These are phyloP conservation scores for Penicillium capsulatum DNA, from an alignment of 2,329 filamentous ascomycete genomes.

Conservation along the genomic window DNA sequence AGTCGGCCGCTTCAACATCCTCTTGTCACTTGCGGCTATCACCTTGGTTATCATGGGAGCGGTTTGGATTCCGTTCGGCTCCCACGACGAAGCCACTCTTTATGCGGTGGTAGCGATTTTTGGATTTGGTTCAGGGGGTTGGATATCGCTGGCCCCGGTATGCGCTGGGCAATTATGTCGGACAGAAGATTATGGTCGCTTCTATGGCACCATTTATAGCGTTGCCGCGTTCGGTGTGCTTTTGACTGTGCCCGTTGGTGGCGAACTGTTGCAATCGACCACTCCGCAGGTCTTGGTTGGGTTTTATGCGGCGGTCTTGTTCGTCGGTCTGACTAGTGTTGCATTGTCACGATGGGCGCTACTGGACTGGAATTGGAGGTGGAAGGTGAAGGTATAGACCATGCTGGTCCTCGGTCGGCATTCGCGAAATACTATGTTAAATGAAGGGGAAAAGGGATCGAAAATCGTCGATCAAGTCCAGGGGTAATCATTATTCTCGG, in stretches of 20 bases:
- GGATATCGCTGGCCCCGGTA: slow-evolving; percentile 44
- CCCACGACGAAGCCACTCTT: slow-evolving; percentile 37
- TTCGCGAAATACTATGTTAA: too few relatives aligned
- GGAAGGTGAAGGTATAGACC: slow-evolving; percentile 32
- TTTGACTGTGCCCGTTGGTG: slow-evolving; percentile 46
- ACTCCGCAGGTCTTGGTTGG: slow-evolving; percentile 45
- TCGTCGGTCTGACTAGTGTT: slow-evolving; percentile 31
- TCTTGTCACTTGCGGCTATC: slow-evolving; percentile 34
- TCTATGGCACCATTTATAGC: slow-evolving; percentile 48
- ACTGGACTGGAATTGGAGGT: slow-evolving; percentile 37
- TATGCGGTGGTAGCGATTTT: slow-evolving; percentile 47
- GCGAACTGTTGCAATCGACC: slow-evolving; percentile 45
- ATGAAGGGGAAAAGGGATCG: too few relatives aligned
- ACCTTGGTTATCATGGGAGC: slow-evolving; percentile 42
- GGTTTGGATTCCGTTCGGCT: slow-evolving; percentile 47
- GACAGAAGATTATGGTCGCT: slow-evolving; percentile 47
- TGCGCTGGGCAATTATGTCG: slow-evolving; percentile 48
- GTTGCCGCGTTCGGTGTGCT: slow-evolving; percentile 46
- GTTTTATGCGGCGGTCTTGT: slow-evolving; percentile 44
- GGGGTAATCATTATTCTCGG: slow-evolving; percentile 5
- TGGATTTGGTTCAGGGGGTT: slow-evolving; percentile 49
- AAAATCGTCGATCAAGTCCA: too few relatives aligned
- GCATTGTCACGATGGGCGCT: slow-evolving; percentile 35
- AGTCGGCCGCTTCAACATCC: slow-evolving; percentile 46
- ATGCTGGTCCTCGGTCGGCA: too few relatives aligned